Evolutionary conservation across 2,329 filamentous ascomycete genomes (phyloP), one percentile per base, ranked within the genome.

Genomic region (Cladophialophora chaetospira): DNA sequence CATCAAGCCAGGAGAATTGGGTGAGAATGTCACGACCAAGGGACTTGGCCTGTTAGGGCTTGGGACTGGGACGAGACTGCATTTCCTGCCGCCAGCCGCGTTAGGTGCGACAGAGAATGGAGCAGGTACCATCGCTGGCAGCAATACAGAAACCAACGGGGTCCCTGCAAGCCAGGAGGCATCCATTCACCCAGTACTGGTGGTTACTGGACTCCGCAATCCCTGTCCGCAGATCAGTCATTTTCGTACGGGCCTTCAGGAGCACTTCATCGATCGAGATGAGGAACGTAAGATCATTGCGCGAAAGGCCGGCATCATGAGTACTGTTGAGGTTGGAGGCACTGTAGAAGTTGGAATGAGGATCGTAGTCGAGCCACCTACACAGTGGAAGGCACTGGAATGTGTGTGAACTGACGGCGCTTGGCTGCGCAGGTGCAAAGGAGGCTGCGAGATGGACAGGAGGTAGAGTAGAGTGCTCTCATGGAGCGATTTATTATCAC

Each of bases 11-110:
- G 65, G 60, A 10, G 56, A 65, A n/a, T 23, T 66, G n/a, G 66
- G 65, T 19, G 65, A 67, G 54, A 67, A 67, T 43, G 62, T 67
- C 49, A 67, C 66, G 11, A 67, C 64, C 53, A 66, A 25, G 57
- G 65, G 42, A 21, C 45, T 44, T 28, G 8, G 21, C 9, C 26
- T 44, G 42, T 44, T 44, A 23, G 23, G 23, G 15, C 57, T 66
- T 6, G 49, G 57, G 21, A 59, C 48, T 53, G 65, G 28, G 10
- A 64, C 65, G n/a, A 66, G 59, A 36, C 43, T 67, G 13, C 60
- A 61, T 44, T 66, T 66, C 28, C 35, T 66, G 23, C 38, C 46
- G 13, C 17, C 44, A 31, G 48, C 35, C 10, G 35, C 40, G 15
- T 28, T 11, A 9, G 17, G 15, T 11, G 10, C 15, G 1, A 19